phyloP scores from a whole-genome alignment of 2,329 filamentous ascomycete genomes.

The Xylaria arbuscula region DNA sequence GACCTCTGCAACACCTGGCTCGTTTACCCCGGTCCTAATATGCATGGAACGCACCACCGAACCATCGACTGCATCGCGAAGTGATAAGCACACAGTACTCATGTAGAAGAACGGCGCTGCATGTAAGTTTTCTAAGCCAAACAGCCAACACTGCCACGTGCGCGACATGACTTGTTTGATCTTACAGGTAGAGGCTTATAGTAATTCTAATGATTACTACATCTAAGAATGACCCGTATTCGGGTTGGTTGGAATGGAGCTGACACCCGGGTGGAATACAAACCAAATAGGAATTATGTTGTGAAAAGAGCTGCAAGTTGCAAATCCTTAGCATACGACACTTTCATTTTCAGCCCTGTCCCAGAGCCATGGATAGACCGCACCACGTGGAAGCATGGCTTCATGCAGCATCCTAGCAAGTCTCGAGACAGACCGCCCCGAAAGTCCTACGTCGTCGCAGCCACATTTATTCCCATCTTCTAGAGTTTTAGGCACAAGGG shows the following conservation, averaged over 20 bases:
- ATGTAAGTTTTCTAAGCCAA: neutral
- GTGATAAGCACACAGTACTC: neutral
- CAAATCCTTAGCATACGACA: neutral
- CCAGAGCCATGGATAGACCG: slow-evolving; percentile 19
- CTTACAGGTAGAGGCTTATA: neutral
- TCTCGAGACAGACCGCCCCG: slow-evolving; percentile 22
- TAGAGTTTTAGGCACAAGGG: slow-evolving; percentile 6
- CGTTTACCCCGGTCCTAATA: neutral
- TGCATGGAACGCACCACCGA: slow-evolving; percentile 7
- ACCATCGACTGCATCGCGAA: neutral
- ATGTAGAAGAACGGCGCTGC: neutral
- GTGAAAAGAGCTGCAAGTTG: slow-evolving; percentile 5
- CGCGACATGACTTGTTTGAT: slow-evolving; percentile 1
- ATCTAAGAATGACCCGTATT: neutral
- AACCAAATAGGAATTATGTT: neutral
- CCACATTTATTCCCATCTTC: slow-evolving; percentile 15
- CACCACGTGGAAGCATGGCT: slow-evolving; percentile 18
- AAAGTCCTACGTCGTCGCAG: slow-evolving; percentile 7
- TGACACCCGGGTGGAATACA: neutral
- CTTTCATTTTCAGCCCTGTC: slow-evolving; percentile 31
- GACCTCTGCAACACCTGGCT: neutral
- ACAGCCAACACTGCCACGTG: neutral
- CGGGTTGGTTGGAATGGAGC: slow-evolving; percentile 1
- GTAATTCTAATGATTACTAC: slow-evolving; percentile 17
- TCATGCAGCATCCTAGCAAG: slow-evolving; percentile 2